Percentiles rank a stretch among this genome's conserved stretches.
phyloP scores from a whole-genome alignment of 352 stramenopile species.

The Phytopythium oedochilum region DNA sequence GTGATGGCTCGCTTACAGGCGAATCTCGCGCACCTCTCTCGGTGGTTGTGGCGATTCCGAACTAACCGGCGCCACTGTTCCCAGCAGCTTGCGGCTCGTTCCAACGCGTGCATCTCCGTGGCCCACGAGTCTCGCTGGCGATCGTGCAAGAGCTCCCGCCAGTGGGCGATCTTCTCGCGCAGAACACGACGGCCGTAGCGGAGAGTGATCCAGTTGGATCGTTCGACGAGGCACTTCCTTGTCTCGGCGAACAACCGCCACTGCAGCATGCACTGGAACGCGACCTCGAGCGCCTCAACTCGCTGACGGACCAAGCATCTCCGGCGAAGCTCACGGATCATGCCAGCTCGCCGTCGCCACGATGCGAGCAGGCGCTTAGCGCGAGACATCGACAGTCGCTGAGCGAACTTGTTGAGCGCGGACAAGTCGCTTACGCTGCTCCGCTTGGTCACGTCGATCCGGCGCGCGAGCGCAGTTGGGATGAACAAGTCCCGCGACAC shows the following conservation, averaged over 20 bases:
- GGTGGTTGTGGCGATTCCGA: not conserved
- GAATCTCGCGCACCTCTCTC: not conserved
- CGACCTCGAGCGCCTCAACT: constrained; percentile 20
- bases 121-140: constrained; percentile 2
- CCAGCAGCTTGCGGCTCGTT: not conserved
- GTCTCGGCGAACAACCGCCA: constrained; percentile 29
- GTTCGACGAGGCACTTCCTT: constrained; percentile 17
- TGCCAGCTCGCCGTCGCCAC: constrained; percentile 10
- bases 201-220: constrained; percentile 35
- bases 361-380: constrained; percentile 6
- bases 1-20: not conserved
- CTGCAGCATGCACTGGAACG: constrained; percentile 37
- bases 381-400: constrained; percentile 11
- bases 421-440: constrained; percentile 3
- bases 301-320: constrained; percentile 16
- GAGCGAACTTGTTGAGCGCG: constrained; percentile 15
- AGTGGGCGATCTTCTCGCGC: constrained; percentile 16
- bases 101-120: not conserved
- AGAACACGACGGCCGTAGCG: constrained; percentile 13
- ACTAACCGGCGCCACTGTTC: not conserved
- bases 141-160: constrained; percentile 10
- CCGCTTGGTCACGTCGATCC: not conserved
- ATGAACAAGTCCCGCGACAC: constrained; percentile 27
- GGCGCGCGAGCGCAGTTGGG: not conserved
- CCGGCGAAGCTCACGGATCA: not conserved